phyloP scores from a whole-genome alignment of 768 basidiomycete species.

The Sporobolomyces pararoseus region DNA sequence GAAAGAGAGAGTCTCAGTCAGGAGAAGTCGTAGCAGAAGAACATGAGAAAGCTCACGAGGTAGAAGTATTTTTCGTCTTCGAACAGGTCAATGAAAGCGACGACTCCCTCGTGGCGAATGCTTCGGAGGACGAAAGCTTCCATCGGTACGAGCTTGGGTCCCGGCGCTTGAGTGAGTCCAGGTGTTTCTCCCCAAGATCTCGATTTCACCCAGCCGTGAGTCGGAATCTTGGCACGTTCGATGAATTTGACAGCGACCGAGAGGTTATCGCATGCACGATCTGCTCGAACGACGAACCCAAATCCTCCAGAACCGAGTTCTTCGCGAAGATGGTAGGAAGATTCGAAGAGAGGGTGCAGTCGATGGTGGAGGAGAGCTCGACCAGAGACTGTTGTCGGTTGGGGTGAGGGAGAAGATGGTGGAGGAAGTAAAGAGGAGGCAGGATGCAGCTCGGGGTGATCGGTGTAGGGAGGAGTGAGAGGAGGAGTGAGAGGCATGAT shows the following conservation, averaged over 20 bases:
- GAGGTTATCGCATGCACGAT: constrained; percentile 57
- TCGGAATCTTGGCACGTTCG: constrained; percentile 51
- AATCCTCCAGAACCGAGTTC: constrained; percentile 82
- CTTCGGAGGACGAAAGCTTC: constrained; percentile 74
- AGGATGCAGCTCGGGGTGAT: neutral
- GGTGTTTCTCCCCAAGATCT: constrained; percentile 33
- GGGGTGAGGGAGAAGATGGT: constrained; percentile 5
- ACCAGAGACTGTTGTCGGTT: constrained; percentile 23
- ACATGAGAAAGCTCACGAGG: constrained; percentile 57
- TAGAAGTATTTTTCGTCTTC: constrained; percentile 83
- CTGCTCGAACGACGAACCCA: constrained; percentile 88
- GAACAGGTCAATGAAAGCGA: constrained; percentile 76
- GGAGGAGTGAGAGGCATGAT: constrained; percentile 38
- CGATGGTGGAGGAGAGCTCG: constrained; percentile 32
- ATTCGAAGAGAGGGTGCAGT: constrained; percentile 45
- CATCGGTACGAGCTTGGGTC: constrained; percentile 58
- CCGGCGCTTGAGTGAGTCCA: constrained; percentile 19
- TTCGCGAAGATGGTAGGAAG: constrained; percentile 48
- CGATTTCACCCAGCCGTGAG: constrained; percentile 47
- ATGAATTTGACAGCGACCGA: constrained; percentile 96
- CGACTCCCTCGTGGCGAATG: constrained; percentile 73
- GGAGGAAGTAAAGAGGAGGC: neutral
- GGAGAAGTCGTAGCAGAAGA: neutral
- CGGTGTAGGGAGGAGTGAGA: constrained; percentile 31
- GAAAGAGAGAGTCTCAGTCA: neutral